A percentile compares a stretch with the other conserved stretches of the same genome.
Evolutionary conservation across 1,284 basidiomycete genomes (phyloP).

Genomic region (Apiotrichum sp.): DNA sequence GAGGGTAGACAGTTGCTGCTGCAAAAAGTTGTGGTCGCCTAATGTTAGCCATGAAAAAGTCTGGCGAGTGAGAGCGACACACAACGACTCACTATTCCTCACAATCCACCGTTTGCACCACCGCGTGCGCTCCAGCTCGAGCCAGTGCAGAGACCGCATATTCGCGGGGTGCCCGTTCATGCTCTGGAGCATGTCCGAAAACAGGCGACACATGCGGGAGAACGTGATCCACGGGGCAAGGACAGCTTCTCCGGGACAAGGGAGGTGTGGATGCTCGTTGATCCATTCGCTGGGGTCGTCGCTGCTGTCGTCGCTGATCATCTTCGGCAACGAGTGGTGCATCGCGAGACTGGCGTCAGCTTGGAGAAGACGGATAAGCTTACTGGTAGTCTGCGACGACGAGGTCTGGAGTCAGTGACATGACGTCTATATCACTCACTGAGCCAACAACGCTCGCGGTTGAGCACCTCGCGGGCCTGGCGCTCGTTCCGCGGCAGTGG

Average conservation of each 20-base stretch:
- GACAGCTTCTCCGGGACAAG: constrained; percentile 28
- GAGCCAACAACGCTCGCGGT: constrained; percentile 28
- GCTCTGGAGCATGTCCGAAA: constrained; percentile 22
- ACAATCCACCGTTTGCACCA: constrained; percentile 31
- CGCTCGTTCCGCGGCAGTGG: constrained; percentile 32
- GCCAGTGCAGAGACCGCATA: constrained; percentile 24
- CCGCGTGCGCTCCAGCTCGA: constrained; percentile 24
- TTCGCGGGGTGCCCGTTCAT: constrained; percentile 26
- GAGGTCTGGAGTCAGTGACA: constrained; percentile 14
- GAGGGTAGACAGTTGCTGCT: constrained; percentile 20
- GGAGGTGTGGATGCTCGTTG: constrained; percentile 28
- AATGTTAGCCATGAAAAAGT: background rate
- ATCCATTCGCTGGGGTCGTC: constrained; percentile 28
- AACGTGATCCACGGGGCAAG: constrained; percentile 29
- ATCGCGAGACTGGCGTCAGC: constrained; percentile 19
- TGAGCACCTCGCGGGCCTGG: constrained; percentile 27
- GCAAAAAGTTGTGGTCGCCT: constrained; percentile 17
- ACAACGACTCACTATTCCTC: constrained; percentile 17
- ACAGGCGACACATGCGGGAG: constrained; percentile 24
- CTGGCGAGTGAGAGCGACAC: too few species aligned
- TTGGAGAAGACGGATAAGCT: background rate
- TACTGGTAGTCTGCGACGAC: constrained; percentile 29
- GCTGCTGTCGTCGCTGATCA: constrained; percentile 25
- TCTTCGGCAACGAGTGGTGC: constrained; percentile 25
- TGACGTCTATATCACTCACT: constrained; percentile 13